Evolutionary conservation across 164 flowering plant species (phyloP).

Genomic region (Tinospora cordifolia): DNA sequence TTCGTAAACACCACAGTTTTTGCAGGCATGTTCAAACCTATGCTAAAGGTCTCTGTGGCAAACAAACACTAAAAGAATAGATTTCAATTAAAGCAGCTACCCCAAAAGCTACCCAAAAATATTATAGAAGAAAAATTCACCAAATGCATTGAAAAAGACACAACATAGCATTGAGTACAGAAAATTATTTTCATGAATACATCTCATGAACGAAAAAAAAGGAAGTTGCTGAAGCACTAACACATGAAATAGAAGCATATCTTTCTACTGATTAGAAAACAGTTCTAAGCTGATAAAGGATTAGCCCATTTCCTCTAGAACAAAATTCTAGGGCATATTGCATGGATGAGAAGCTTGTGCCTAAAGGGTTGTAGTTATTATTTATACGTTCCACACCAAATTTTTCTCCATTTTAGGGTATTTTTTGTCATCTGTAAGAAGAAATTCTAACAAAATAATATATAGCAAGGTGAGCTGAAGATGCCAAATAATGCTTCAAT

Average conservation of each 20-base stretch:
- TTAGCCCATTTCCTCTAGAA: not conserved
- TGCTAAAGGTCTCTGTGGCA: slow-evolving; percentile 99
- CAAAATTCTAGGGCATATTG: no score
- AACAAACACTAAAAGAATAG: slow-evolving; percentile 73
- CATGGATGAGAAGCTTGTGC: not conserved
- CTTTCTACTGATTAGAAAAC: not conserved
- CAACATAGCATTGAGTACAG: not conserved
- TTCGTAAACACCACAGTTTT: slow-evolving; percentile 96
- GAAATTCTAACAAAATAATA: not conserved
- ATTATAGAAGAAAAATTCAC: not conserved
- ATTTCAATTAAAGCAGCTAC: slow-evolving; percentile 10
- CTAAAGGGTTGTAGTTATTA: not conserved
- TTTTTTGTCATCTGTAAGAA: no score
- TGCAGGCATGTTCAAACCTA: slow-evolving; percentile 99
- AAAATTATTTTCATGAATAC: not conserved
- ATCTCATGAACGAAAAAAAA: not conserved
- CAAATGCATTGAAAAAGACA: not conserved
- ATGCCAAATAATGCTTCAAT: not conserved
- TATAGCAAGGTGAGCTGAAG: not conserved
- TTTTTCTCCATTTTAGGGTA: not conserved
- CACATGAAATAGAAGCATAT: not conserved
- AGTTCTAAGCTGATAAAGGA: not conserved
- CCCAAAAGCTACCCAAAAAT: not conserved
- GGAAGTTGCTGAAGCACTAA: not conserved
- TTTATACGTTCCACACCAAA: not conserved